Evolutionary conservation across 441 rosid species (phyloP).

Genomic region (Eugenia klotzschiana): DNA sequence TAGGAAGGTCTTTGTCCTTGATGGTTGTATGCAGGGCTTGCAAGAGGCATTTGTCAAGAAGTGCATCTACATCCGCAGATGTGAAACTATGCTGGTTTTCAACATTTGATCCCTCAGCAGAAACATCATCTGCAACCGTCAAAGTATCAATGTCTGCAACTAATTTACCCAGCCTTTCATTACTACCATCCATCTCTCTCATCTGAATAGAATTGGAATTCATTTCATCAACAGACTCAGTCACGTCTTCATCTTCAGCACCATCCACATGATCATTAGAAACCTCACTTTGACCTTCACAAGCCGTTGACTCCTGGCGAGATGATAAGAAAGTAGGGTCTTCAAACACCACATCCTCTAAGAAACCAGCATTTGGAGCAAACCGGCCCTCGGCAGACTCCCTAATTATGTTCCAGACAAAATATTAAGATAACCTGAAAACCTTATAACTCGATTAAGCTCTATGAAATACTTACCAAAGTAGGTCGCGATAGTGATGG

Average conservation of each 20-base stretch:
- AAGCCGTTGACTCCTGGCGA: conserved; percentile 25
- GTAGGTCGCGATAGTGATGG: conserved; percentile 70
- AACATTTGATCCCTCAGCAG: conserved; percentile 20
- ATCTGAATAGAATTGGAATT: conserved; percentile 7
- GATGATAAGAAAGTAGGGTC: conserved; percentile 43
- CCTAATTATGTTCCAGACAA: conserved; percentile 30
- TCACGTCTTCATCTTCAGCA: conserved; percentile 14
- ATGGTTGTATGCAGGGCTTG: conserved; percentile 82
- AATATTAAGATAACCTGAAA: conserved; percentile 3
- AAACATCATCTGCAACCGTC: conserved; percentile 21
- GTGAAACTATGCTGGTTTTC: conserved; percentile 37
- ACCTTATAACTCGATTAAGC: neutral
- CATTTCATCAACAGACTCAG: conserved; percentile 13
- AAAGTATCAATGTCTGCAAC: conserved; percentile 24
- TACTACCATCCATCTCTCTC: conserved; percentile 14
- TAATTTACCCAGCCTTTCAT: conserved; percentile 19
- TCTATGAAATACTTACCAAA: conserved; percentile 37
- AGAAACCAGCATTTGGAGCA: conserved; percentile 78
- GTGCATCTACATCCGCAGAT: conserved; percentile 55
- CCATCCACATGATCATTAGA: conserved; percentile 17
- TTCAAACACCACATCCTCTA: conserved; percentile 63
- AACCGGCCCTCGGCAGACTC: conserved; percentile 62
- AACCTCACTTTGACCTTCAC: conserved; percentile 20
- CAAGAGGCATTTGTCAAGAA: conserved; percentile 75
- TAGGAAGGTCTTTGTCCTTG: conserved; percentile 82